Conservation (phyloP, 257 asterid species). For the Solanum lycopersicoides region DNA sequence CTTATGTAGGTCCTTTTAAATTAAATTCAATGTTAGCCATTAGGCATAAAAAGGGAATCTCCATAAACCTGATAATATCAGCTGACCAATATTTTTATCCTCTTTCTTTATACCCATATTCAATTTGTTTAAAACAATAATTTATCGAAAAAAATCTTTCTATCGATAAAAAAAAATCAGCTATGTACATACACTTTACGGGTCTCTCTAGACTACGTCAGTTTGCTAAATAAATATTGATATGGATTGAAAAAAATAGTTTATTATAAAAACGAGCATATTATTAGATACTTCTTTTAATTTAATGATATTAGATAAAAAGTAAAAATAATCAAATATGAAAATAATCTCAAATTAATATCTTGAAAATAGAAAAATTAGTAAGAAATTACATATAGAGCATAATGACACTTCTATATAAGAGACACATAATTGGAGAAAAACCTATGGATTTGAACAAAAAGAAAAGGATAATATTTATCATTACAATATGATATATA, state of each 20-base stretch:
- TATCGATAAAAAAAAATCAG: too few relatives aligned
- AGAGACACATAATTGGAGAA: neutral
- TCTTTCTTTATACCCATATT: neutral
- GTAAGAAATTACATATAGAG: neutral
- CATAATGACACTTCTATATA: neutral
- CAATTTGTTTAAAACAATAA: too few relatives aligned
- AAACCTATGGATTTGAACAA: too few relatives aligned
- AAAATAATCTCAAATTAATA: neutral
- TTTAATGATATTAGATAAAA: neutral
- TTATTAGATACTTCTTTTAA: neutral
- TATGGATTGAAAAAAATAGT: neutral
- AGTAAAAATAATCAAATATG: neutral
- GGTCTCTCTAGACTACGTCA: too few relatives aligned
- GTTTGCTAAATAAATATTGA: too few relatives aligned
- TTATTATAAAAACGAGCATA: neutral
- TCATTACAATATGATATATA: too few relatives aligned
- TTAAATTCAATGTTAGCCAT: neutral
- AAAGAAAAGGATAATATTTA: too few relatives aligned
- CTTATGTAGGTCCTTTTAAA: neutral
- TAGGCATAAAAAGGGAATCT: neutral
- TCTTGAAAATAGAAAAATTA: neutral
- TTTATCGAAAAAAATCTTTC: neutral
- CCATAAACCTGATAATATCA: neutral
- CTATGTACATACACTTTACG: neutral
- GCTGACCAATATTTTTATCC: neutral